Percentiles rank a stretch among this genome's conserved stretches.
phyloP scores from a whole-genome alignment of 768 basidiomycete species.

The Podaxis pistillaris region DNA sequence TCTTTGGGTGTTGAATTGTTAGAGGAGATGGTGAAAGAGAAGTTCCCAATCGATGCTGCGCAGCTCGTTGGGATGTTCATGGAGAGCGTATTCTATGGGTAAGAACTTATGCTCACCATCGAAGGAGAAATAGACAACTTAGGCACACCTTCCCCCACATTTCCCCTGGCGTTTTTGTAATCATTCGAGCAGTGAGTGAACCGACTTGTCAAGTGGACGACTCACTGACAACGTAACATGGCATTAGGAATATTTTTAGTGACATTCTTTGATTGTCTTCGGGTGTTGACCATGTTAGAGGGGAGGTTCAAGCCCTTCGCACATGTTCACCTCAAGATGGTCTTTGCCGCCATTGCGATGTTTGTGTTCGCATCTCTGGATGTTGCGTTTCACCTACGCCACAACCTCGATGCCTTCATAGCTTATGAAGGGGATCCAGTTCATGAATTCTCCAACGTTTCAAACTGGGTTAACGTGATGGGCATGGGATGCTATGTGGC shows the following conservation, averaged over 20 bases:
- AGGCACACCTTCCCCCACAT: background rate
- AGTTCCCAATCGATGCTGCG: constrained; percentile 33
- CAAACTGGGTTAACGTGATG: constrained; percentile 41
- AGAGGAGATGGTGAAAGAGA: constrained; percentile 20
- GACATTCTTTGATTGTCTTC: constrained; percentile 34
- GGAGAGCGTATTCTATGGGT: constrained; percentile 39
- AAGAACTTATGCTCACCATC: background rate
- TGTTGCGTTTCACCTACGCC: constrained; percentile 40
- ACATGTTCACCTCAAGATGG: constrained; percentile 33
- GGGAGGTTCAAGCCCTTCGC: constrained; percentile 26
- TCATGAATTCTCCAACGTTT: constrained; percentile 32
- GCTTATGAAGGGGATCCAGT: constrained; percentile 30
- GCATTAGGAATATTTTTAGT: constrained; percentile 35
- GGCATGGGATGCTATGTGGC: constrained; percentile 38
- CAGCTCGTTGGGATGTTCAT: constrained; percentile 41
- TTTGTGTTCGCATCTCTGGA: constrained; percentile 40
- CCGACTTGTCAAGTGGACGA: too few relatives aligned
- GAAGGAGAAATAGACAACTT: background rate
- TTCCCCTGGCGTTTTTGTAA: background rate
- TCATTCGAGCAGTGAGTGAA: background rate
- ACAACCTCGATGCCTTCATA: constrained; percentile 43
- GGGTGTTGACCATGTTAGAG: constrained; percentile 31
- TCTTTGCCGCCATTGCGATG: constrained; percentile 36
- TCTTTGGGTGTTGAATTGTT: background rate
- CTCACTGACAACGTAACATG: background rate